Percentiles rank a stretch among this genome's conserved stretches.
These are phyloP conservation scores for Lepiota venenata DNA, from an alignment of 768 basidiomycete genomes.

Conservation along the genomic window DNA sequence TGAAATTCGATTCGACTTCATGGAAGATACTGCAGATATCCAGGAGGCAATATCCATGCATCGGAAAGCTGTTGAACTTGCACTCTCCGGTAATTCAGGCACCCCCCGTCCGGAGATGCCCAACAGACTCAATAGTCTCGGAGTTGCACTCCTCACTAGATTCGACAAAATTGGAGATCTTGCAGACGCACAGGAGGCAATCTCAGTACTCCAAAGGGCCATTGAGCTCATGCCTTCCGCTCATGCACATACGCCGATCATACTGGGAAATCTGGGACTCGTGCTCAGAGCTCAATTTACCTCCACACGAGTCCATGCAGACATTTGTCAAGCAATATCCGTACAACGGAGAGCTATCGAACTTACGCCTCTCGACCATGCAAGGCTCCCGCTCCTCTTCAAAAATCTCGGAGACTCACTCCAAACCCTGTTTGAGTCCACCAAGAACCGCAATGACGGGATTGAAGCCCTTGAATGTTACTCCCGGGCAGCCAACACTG, in stretches of 20 bases:
- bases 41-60: slow-evolving; percentile 9
- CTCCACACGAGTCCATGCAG: slow-evolving; percentile 10
- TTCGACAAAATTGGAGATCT: slow-evolving; percentile 2
- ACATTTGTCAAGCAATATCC: slow-evolving; percentile 21
- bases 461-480: not conserved
- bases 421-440: not conserved
- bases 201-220: slow-evolving; percentile 6
- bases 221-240: slow-evolving; percentile 6
- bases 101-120: not conserved
- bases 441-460: not conserved
- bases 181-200: slow-evolving; percentile 1
- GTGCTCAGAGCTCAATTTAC: slow-evolving; percentile 6
- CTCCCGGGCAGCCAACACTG: not conserved
- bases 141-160: slow-evolving; percentile 15
- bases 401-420: slow-evolving; percentile 19
- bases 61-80: slow-evolving; percentile 12
- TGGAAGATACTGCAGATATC: slow-evolving; percentile 7
- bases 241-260: not conserved
- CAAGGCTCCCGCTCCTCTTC: slow-evolving; percentile 12
- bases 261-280: slow-evolving; percentile 18
- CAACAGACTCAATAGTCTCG: not conserved
- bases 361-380: slow-evolving; percentile 15
- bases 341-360: slow-evolving; percentile 13
- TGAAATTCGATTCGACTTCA: slow-evolving; percentile 13
- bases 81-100: not conserved